These are phyloP conservation scores for Centrapalus pauciflorus DNA, from an alignment of 129 eudicot species.

Conservation along the genomic window DNA sequence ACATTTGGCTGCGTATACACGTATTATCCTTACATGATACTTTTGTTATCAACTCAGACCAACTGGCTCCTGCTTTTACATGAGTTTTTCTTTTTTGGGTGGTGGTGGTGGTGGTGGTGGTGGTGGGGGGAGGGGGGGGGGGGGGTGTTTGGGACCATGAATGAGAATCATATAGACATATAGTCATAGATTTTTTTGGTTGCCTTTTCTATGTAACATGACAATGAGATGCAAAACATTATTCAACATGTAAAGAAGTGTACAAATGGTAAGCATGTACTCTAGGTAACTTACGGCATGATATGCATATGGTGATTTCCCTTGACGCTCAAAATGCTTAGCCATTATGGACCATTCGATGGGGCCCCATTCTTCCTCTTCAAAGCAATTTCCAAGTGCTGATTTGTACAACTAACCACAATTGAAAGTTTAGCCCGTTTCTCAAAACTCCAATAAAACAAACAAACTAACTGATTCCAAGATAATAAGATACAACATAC, in stretches of 20 bases:
- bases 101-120: too few relatives aligned
- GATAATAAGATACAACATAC: constrained; percentile 14
- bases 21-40: too few relatives aligned
- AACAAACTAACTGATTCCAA: neutral
- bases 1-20: neutral
- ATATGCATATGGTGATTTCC: constrained; percentile 90
- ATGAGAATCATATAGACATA: too few relatives aligned
- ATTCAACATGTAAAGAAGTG: too few relatives aligned
- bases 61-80: too few relatives aligned
- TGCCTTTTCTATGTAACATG: neutral
- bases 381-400: constrained; percentile 78
- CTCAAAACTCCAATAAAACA: neutral
- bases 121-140: too few relatives aligned
- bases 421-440: neutral
- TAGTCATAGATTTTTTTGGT: too few relatives aligned
- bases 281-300: constrained; percentile 73
- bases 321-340: constrained; percentile 94
- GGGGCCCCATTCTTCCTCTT: constrained; percentile 78
- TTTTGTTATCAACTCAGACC: too few relatives aligned
- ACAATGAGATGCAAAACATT: neutral
- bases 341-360: constrained; percentile 69
- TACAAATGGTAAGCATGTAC: neutral
- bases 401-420: constrained; percentile 64
- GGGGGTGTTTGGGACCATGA: too few relatives aligned
- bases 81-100: too few relatives aligned